phyloP scores from a whole-genome alignment of 352 stramenopile genomes.

The Globisporangium alternatum region DNA sequence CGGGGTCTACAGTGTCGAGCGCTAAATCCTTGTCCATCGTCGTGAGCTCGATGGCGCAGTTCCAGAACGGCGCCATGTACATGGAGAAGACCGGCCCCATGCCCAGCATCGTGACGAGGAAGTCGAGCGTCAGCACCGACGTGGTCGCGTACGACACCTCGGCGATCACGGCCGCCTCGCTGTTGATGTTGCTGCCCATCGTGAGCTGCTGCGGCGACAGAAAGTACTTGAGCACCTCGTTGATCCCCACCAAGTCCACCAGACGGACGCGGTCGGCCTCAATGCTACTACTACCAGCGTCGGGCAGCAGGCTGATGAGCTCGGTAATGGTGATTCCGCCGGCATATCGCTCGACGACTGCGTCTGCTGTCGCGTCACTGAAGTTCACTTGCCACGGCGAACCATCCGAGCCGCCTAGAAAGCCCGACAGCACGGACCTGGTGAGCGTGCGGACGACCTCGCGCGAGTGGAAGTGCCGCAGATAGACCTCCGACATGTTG shows the following conservation, averaged over 20 bases:
- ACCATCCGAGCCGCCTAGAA: conserved; percentile 12
- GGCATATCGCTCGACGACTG: conserved; percentile 26
- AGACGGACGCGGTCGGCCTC: conserved; percentile 23
- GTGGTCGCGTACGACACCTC: conserved; percentile 33
- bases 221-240: conserved; percentile 21
- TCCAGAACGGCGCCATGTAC: conserved; percentile 41
- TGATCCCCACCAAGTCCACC: conserved; percentile 29
- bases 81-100: conserved; percentile 32
- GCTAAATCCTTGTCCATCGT: conserved; percentile 34
- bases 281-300: background rate
- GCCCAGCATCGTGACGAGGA: conserved; percentile 29
- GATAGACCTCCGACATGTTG: conserved; percentile 28
- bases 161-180: conserved; percentile 33
- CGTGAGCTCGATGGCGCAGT: conserved; percentile 38
- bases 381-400: conserved; percentile 1
- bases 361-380: conserved; percentile 22
- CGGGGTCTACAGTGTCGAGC: conserved; percentile 22
- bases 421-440: conserved; percentile 36
- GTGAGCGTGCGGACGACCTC: conserved; percentile 35
- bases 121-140: conserved; percentile 31
- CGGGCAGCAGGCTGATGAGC: conserved; percentile 23
- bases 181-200: conserved; percentile 37
- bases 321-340: conserved; percentile 26
- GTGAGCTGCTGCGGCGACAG: conserved; percentile 29
- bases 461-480: conserved; percentile 35